Percentiles rank a stretch among this genome's conserved stretches.
phyloP scores from a whole-genome alignment of 164 flowering plant genomes.

The Annona squamosa region DNA sequence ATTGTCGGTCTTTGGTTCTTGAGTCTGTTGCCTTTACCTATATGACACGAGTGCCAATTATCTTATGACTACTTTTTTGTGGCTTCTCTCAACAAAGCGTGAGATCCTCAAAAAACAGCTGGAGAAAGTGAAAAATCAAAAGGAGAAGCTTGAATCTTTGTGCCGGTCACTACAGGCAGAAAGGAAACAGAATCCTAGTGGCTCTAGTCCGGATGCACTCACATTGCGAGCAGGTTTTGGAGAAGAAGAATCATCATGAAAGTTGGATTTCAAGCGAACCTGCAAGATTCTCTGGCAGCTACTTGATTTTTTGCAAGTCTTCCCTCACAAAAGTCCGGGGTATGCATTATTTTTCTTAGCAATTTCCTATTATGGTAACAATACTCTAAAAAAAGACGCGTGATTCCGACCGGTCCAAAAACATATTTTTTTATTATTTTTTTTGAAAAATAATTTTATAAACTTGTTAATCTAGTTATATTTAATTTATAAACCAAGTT shows the following conservation, averaged over 20 bases:
- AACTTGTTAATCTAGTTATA: no score
- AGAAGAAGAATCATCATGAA: conserved; percentile 5
- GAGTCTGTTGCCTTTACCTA: background rate
- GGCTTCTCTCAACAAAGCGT: conserved; percentile 36
- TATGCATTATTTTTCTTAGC: background rate
- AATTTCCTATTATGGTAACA: background rate
- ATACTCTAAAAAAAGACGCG: no score
- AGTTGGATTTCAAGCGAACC: background rate
- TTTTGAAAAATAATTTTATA: no score
- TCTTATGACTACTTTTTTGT: background rate
- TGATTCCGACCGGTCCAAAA: no score
- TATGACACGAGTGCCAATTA: background rate
- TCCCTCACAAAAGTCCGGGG: background rate
- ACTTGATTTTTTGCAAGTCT: background rate
- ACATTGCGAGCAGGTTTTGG: background rate
- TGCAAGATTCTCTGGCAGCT: background rate
- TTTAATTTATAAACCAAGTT: no score
- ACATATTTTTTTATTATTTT: no score
- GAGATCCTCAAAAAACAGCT: conserved; percentile 72
- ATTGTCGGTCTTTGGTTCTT: no score
- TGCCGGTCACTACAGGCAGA: conserved; percentile 92
- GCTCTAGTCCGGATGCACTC: conserved; percentile 24
- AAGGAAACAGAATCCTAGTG: conserved; percentile 45
- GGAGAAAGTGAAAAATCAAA: conserved; percentile 79
- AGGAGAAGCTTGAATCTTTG: conserved; percentile 81